Evolutionary conservation across 2,329 filamentous ascomycete genomes (phyloP), one percentile per base, ranked within the genome.

Genomic region (Orbilia brochopaga): DNA sequence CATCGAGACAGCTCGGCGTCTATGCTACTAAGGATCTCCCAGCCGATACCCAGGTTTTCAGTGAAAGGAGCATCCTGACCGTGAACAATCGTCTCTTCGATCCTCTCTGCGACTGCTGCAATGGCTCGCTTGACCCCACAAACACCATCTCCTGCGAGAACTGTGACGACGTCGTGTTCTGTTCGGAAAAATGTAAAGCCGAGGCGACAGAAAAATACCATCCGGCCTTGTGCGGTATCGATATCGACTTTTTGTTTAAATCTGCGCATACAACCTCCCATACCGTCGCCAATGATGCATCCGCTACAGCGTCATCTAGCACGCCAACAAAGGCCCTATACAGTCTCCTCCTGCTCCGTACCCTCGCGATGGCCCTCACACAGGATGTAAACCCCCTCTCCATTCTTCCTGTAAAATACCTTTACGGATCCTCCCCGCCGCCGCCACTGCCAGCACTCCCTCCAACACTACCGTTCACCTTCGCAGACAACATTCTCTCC

Each of bases 81-180:
- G 92, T 91, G 51, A 94, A 93, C 76, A 94, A 94, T 78, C 87
- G 91, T 30, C 85, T 94, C 11, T 91, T 95, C 78, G 92, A 96
- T 73, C 84, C 89, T 2, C 85, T 93, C 30, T 97, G 93, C 79
- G 93, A 97, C 79, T 92, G 92, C 13, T 97, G 93, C 79, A 91
- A 91, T 17, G 70, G 64, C 1, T 23, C 83, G 95, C 4, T 90
- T 90, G 0, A 83, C 84, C 0, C 80, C 0, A 23, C 42, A 1
- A 62, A 73, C n/a, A 72, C 66, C 1, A 35, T 87, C 40, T 83
- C 79, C 74, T 89, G 87, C 74, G 80, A 83, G 2, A 85, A 86
- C 37, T 89, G 87, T 77, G 81, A 84, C 70, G 87, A 89, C 70
- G 87, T 85, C 1, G 86, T 88, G 58, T 90, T 88, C 75, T 90